Evolutionary conservation across 139 green algal species (phyloP), one percentile per base, ranked within the genome.

Genomic region (Chlorella sp.): DNA sequence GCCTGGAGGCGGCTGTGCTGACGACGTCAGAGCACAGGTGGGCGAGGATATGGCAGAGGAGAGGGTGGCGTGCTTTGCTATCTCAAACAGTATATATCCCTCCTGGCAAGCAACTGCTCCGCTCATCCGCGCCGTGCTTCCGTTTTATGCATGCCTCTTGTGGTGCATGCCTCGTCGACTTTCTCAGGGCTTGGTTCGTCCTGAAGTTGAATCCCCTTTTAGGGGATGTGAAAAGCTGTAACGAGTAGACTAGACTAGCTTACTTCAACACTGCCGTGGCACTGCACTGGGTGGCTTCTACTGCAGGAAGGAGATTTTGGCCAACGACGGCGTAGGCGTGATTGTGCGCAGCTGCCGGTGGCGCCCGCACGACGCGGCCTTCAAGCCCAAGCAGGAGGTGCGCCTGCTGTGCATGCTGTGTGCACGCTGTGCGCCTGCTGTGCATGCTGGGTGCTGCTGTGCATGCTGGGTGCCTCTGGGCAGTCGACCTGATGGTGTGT

Each of bases 271-370:
- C 48, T 57, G 48, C 48, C 9, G 48, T 57, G 48, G 5, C 9
- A 9, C 5, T 57, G 48, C 48, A 57, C 48, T 57, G 48, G 7
- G 9, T 16, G 7, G 1, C 68, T 76, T 14, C n/a, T 5, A 4
- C 15, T 40, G 79, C 79, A 85, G 79, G 24, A 81, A 81, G 66
- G 71, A 89, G 85, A 83, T 89, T 28, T 42, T 89, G 32, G 85
- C 69, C 15, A 69, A 83, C 85, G 85, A 89, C 85, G 85, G 85
- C 69, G 71, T 89, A n/a, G 85, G 71, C 42, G 71, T 89, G 71
- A 83, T 83, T 83, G 85, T 89, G 85, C 85, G 85, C 85, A 83
- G 71, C 71, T 82, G 71, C 71, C 85, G 85, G 40, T 89, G 85
- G 85, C 69, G 85, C 32, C 85, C 85, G 0, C 19, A 75, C 42